Evolutionary conservation across 805 yeast species (phyloP).

Genomic region (Ogataea wickerhamii): DNA sequence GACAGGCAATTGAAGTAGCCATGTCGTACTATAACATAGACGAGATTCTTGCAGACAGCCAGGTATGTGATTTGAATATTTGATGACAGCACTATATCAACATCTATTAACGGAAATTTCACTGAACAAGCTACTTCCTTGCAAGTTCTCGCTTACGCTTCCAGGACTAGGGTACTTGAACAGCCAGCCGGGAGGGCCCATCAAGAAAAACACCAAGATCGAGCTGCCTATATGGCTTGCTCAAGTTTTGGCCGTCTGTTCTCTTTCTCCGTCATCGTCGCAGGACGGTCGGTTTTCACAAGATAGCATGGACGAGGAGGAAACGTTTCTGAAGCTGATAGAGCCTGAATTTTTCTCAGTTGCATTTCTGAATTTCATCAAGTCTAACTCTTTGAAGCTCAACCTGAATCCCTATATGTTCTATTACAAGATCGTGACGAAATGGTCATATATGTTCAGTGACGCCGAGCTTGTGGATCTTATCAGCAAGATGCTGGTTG

Average conservation of each 20-base stretch:
- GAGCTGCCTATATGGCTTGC: slow-evolving; percentile 92
- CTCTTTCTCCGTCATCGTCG: slow-evolving; percentile 25
- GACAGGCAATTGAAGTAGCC: too few species aligned
- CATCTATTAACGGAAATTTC: too few species aligned
- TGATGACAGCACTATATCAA: too few species aligned
- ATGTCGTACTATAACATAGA: slow-evolving; percentile 67
- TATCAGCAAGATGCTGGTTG: slow-evolving; percentile 47
- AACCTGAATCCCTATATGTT: slow-evolving; percentile 24
- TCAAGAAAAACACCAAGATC: slow-evolving; percentile 56
- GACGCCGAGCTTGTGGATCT: slow-evolving; percentile 58
- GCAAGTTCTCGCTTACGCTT: slow-evolving; percentile 69
- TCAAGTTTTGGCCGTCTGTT: slow-evolving; percentile 60
- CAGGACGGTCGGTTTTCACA: slow-evolving; percentile 20
- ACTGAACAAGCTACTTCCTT: slow-evolving; percentile 48
- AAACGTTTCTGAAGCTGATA: slow-evolving; percentile 60
- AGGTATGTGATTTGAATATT: slow-evolving; percentile 32
- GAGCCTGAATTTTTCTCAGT: slow-evolving; percentile 67
- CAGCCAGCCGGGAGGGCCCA: slow-evolving; percentile 65
- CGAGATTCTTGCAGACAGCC: slow-evolving; percentile 67
- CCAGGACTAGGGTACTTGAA: slow-evolving; percentile 88
- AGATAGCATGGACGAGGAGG: slow-evolving; percentile 31
- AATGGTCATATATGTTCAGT: slow-evolving; percentile 72
- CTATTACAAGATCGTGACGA: slow-evolving; percentile 65
- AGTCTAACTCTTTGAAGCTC: slow-evolving; percentile 45
- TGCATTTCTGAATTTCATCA: slow-evolving; percentile 76